Conservation (phyloP, 2,329 filamentous ascomycete genomes). For the Raffaelea deltoideospora region DNA sequence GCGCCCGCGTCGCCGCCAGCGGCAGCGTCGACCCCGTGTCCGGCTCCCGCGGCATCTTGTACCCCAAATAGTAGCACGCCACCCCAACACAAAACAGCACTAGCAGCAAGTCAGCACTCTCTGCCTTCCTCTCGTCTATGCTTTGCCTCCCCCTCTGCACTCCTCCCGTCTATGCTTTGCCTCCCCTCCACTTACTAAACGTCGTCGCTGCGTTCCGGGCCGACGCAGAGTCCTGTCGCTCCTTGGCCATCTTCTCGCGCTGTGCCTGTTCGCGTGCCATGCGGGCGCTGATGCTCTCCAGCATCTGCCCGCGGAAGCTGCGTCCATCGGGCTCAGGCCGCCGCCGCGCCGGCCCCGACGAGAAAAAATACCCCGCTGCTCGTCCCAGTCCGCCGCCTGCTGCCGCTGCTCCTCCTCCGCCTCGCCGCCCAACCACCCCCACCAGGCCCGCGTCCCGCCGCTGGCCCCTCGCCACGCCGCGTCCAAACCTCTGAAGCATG, state of each 20-base stretch:
- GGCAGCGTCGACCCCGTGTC: constrained; percentile 44
- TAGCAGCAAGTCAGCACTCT: constrained; percentile 15
- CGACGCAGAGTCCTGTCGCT: constrained; percentile 21
- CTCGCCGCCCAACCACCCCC: neutral
- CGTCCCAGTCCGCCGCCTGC: too few relatives aligned
- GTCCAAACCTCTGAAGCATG: neutral
- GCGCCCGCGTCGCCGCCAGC: constrained; percentile 32
- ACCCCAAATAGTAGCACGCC: constrained; percentile 44
- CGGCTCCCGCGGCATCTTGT: constrained; percentile 32
- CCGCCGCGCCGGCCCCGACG: neutral
- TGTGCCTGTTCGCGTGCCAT: constrained; percentile 32
- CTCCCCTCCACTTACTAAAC: constrained; percentile 30
- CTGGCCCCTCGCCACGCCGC: neutral
- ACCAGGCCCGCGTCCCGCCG: too few relatives aligned
- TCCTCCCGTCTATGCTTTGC: too few relatives aligned
- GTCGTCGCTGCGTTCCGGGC: constrained; percentile 29
- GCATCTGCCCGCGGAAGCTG: constrained; percentile 37
- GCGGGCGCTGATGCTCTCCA: constrained; percentile 34
- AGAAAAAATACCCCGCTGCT: too few relatives aligned
- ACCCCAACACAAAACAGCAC: constrained; percentile 36
- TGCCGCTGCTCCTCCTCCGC: neutral
- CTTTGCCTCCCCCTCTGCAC: too few relatives aligned
- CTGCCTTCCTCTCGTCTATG: too few relatives aligned
- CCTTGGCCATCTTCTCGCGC: constrained; percentile 24
- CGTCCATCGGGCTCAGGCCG: constrained; percentile 7